Conservation (phyloP, 176 grass and related monocot species). For the Chrysopogon serrulatus region DNA sequence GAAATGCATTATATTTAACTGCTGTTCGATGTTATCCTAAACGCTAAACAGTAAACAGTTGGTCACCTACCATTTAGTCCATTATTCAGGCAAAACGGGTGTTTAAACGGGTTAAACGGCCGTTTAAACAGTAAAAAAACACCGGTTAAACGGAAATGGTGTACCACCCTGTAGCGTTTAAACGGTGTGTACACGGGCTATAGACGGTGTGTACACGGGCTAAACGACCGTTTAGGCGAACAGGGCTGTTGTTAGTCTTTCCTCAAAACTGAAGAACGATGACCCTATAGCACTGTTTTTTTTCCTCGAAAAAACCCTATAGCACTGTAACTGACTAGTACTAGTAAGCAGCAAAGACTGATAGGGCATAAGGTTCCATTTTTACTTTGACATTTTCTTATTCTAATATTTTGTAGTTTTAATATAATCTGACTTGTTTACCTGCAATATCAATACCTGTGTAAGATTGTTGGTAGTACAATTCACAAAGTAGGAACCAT, state of each 20-base stretch:
- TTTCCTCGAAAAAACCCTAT: no score
- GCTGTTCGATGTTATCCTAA: no score
- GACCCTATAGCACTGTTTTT: neutral
- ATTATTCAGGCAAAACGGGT: no score
- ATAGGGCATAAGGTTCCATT: neutral
- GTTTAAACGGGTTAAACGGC: no score
- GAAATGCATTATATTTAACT: neutral
- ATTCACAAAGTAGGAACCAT: neutral
- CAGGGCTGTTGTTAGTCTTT: neutral
- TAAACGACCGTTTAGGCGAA: no score
- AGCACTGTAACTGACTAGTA: neutral
- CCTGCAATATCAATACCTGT: neutral
- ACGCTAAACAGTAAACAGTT: no score
- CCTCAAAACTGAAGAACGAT: neutral
- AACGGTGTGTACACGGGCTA: no score
- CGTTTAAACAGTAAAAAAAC: no score
- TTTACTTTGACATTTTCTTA: neutral
- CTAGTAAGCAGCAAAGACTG: neutral
- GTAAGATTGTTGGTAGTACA: neutral
- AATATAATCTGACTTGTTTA: neutral
- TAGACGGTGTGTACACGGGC: no score
- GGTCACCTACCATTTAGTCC: no score
- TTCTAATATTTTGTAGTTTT: neutral
- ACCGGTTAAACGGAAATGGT: no score
- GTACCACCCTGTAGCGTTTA: no score